Evolutionary conservation across 225 moss, liverwort and hornwort species (phyloP), one percentile per base, ranked within the genome.

Genomic region (Bryum argenteum): DNA sequence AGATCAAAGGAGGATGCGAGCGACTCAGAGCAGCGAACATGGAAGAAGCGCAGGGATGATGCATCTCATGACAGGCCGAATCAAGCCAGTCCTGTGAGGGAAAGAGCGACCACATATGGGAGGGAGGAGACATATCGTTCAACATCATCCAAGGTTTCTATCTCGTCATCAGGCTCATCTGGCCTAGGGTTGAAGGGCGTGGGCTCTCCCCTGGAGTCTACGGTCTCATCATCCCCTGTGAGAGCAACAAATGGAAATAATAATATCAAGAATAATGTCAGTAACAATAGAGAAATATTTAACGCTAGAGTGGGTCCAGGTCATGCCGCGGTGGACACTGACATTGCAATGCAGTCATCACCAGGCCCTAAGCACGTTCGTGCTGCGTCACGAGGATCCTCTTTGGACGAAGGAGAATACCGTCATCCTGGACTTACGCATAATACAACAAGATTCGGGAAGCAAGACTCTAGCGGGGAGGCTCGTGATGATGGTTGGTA

Each of bases 151-250:
- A 97, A 93, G 75, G 80, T 83, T 72, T 90, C 91, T 33, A 79
- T 79, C 70, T 92, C 94, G 28, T 88, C 83, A 53, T 81, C 78
- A 62, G 87, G 76, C 61, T 91, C 90, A 44, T 92, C 94, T 63
- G 90, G 83, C 50, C 81, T 78, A 70, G 82, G 86, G 58, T 84
- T 92, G 70, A 98, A 91, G 82, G 89, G 83, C 33, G 65, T 75
- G 53, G 82, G 75, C 65, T 98, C 97, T 75, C 94, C 97, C 45
- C 76, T 89, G 61, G 97, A 94, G 41, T 98, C 97, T 9, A 98
- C 94, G 58, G 97, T 98, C 58, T 98, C 97, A 52, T 94, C 94
- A 40, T 92, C 94, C 56, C 97, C 97, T 69, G 41, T 92, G 62
- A 87, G 90, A 72, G 83, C 80, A 75, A 66, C 78, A 37, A 94